These are phyloP conservation scores for Oryza rufipogon DNA, from an alignment of 176 grass and related monocot genomes.

Conservation along the genomic window DNA sequence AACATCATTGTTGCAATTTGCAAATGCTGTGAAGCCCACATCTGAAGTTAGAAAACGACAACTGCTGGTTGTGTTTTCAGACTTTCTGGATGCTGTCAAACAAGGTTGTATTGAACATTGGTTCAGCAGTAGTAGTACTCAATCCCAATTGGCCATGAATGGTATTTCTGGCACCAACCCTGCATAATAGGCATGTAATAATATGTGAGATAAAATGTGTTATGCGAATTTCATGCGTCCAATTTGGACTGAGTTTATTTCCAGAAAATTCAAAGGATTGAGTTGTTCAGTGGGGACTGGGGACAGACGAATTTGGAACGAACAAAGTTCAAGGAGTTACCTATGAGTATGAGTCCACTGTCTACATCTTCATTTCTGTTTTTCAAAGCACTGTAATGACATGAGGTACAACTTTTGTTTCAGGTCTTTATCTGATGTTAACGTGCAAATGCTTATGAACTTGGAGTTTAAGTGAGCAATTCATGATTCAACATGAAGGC, in stretches of 20 bases:
- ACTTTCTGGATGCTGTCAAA: constrained; percentile 6
- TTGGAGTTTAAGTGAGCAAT: not conserved
- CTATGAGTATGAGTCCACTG: not conserved
- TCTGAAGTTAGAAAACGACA: constrained; percentile 34
- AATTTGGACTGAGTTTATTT: not conserved
- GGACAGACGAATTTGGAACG: not conserved
- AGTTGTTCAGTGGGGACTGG: not conserved
- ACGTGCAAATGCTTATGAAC: not conserved
- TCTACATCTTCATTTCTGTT: not conserved
- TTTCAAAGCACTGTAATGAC: not conserved
- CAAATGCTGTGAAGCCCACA: not conserved
- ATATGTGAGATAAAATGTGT: not conserved
- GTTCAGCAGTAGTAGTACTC: not conserved
- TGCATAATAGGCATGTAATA: not conserved
- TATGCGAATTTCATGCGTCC: not conserved
- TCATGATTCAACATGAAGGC: not conserved
- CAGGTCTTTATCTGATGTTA: constrained; percentile 13
- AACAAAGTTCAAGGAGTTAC: not conserved
- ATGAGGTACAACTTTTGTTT: constrained; percentile 4
- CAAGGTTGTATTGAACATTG: constrained; percentile 19
- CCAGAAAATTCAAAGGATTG: not conserved
- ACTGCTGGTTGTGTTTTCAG: constrained; percentile 1
- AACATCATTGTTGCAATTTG: not conserved
- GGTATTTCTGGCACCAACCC: not conserved
- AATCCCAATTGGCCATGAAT: not conserved